Base-by-base conservation (phyloP, 257 asterid genomes). In the Buddleja alternifolia region DNA sequence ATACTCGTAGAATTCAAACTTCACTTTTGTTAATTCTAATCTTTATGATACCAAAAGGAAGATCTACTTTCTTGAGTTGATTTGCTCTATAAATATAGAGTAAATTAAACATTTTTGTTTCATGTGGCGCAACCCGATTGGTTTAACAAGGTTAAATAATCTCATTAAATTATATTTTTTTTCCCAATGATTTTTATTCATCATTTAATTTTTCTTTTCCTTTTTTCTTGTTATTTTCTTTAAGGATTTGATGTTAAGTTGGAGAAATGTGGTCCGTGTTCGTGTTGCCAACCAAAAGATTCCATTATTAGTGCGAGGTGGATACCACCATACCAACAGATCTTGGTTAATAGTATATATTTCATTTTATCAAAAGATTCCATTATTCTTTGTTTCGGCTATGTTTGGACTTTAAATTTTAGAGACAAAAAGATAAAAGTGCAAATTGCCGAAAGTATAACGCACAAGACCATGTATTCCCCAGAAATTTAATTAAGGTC, bases 181-280 rank as follows among this genome's bases (percentile, higher is more conserved):
- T 15, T 14, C 2, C 34, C 34, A 29, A 29, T 29, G 5, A 29
- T 29, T 29, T 29, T 29, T 2, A 1, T 29, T 29, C 34, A 29
- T 1, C 34, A 29, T 29, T 29, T 29, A 29, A 1, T 29, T 29
- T 29, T 29, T 29, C 2, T 29, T 29, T 29, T 29, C 5, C 2
- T 29, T 29, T 29, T 29, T 29, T 5, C 34, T 32, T n/a, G n/a
- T 10, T 5, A 29, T 53, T 65, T 29, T 29, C n/a, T 29, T 29
- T 29, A 29, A 29, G 34, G 34, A 5, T 29, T 29, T 29, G 34
- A 5, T 29, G 34, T 5, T 29, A 29, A 29, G 17, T 20, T 67
- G 65, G 73, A 74, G 73, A 50, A 29, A 11, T 67, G 78, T 21
- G 74, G 74, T 6, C 69, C 73, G 10, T 73, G 78, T 44, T 16